These are phyloP conservation scores for Mortierella sp. DNA, from an alignment of 371 early-diverging fungal genomes.

Conservation along the genomic window DNA sequence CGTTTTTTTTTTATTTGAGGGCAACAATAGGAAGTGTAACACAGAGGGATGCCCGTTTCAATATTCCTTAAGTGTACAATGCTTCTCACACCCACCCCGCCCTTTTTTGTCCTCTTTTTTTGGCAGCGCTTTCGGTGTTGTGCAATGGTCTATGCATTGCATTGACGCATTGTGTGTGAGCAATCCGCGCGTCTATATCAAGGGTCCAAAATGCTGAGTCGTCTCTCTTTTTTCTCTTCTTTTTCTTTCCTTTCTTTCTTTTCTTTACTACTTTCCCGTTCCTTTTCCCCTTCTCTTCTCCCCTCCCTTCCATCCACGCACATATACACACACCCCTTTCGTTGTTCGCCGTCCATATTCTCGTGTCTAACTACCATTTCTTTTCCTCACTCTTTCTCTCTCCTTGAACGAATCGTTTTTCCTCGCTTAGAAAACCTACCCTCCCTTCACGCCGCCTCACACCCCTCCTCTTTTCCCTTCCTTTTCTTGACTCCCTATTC, in stretches of 20 bases:
- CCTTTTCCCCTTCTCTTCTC: neutral
- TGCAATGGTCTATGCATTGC: neutral
- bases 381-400: neutral
- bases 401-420: neutral
- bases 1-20: neutral
- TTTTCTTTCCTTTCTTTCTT: neutral
- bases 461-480: neutral
- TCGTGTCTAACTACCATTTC: neutral
- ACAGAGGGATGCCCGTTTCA: conserved; percentile 1
- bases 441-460: neutral
- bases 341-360: neutral
- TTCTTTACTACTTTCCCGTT: neutral
- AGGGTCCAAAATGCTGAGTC: neutral
- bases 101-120: neutral
- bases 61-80: neutral
- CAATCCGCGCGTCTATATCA: neutral
- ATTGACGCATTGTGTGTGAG: conserved; percentile 3
- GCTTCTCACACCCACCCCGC: neutral
- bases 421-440: neutral
- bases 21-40: neutral
- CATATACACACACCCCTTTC: too few relatives aligned
- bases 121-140: neutral
- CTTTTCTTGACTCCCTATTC: neutral
- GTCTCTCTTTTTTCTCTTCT: neutral
- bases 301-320: too few relatives aligned